A percentile compares a stretch with the other conserved stretches of the same genome.
Evolutionary conservation across 441 rosid genomes (phyloP).

Genomic region (Croton setiger): DNA sequence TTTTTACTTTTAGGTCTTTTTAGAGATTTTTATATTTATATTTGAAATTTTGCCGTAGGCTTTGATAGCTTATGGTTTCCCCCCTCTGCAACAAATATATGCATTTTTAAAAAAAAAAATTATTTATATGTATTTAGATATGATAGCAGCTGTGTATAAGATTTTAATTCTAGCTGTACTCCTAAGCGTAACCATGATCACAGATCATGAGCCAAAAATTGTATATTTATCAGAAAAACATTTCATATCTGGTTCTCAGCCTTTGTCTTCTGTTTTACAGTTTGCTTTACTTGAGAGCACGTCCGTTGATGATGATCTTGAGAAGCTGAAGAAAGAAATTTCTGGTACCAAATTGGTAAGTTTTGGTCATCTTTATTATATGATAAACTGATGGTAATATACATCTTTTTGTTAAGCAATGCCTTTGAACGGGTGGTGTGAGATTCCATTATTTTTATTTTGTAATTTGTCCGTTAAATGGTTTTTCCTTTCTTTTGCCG

Average conservation of each 20-base stretch:
- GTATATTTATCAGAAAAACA: background rate
- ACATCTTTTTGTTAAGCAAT: background rate
- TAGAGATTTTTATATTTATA: no score
- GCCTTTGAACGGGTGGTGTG: background rate
- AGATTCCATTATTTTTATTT: background rate
- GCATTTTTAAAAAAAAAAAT: no score
- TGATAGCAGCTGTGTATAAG: background rate
- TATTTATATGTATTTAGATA: background rate
- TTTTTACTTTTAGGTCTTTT: no score
- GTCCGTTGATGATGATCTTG: slow-evolving; percentile 74
- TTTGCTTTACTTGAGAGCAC: slow-evolving; percentile 72
- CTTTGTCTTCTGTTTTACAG: slow-evolving; percentile 28
- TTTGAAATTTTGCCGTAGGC: slow-evolving; percentile 1
- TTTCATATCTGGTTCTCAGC: background rate
- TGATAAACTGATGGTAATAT: background rate
- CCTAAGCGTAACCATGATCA: background rate
- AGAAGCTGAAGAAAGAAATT: slow-evolving; percentile 55
- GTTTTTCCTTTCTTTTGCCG: background rate
- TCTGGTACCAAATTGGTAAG: slow-evolving; percentile 56
- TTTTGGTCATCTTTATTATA: background rate
- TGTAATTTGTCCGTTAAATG: background rate
- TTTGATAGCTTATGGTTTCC: background rate
- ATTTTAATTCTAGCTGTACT: background rate
- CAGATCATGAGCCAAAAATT: background rate
- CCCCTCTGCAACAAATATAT: background rate